Evolutionary conservation across 73 alveolate species (phyloP).

Genomic region (Uronychia setigera): DNA sequence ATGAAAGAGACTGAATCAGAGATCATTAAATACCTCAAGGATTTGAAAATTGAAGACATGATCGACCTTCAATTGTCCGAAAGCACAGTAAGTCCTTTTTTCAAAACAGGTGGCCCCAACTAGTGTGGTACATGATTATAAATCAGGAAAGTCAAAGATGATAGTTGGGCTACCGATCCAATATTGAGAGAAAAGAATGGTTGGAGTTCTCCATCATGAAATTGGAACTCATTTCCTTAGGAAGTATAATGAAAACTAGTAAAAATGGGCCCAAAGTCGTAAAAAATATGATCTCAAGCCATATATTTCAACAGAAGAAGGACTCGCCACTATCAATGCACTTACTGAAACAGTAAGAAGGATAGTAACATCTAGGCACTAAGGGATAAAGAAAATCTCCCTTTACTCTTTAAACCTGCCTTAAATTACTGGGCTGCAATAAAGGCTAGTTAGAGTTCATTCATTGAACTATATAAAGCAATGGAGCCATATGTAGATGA

Average conservation of each 20-base stretch:
- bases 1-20: slow-evolving; percentile 47
- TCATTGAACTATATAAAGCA: slow-evolving; percentile 53
- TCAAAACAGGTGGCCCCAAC: slow-evolving; percentile 50
- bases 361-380: slow-evolving; percentile 8
- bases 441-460: slow-evolving; percentile 49
- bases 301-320: slow-evolving; percentile 70
- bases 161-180: slow-evolving; percentile 63
- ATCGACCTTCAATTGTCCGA: slow-evolving; percentile 27
- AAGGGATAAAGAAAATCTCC: slow-evolving; percentile 43
- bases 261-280: slow-evolving; percentile 61
- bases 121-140: slow-evolving; percentile 52
- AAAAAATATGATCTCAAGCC: slow-evolving; percentile 58
- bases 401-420: slow-evolving; percentile 61
- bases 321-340: slow-evolving; percentile 59
- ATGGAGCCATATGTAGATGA: slow-evolving; percentile 65
- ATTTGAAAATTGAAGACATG: slow-evolving; percentile 27
- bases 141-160: slow-evolving; percentile 28
- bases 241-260: slow-evolving; percentile 55
- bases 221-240: slow-evolving; percentile 79
- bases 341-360: slow-evolving; percentile 37
- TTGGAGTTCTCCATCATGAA: slow-evolving; percentile 71
- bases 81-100: not conserved
- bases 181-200: slow-evolving; percentile 62
- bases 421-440: slow-evolving; percentile 65
- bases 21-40: slow-evolving; percentile 45